A percentile compares a stretch with the other conserved stretches of the same genome.
Conservation (phyloP, 192 early-diverging fungal species). For the Coemansia sp. region DNA sequence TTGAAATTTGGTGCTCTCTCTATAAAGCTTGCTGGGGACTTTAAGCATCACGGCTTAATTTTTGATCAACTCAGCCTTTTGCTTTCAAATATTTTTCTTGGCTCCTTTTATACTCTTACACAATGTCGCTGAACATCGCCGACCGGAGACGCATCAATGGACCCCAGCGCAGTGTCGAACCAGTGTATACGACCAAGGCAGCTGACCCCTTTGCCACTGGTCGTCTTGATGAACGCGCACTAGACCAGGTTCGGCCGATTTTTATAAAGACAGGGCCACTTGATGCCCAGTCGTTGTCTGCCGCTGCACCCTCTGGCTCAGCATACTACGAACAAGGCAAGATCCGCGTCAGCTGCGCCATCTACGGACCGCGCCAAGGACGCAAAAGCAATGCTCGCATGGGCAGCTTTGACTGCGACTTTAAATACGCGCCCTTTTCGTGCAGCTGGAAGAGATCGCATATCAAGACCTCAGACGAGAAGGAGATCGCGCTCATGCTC, state of each 20-base stretch:
- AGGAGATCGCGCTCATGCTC: slow-evolving; percentile 47
- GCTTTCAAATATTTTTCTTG: not conserved
- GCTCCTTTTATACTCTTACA: not conserved
- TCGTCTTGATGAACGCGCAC: slow-evolving; percentile 29
- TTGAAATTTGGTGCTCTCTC: not conserved
- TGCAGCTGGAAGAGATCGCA: slow-evolving; percentile 48
- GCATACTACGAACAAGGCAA: slow-evolving; percentile 55
- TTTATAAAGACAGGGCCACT: slow-evolving; percentile 47
- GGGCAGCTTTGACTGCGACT: slow-evolving; percentile 50
- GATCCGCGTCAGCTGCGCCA: slow-evolving; percentile 53
- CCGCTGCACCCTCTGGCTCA: slow-evolving; percentile 42
- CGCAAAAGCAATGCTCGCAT: slow-evolving; percentile 44
- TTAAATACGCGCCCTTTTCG: slow-evolving; percentile 52
- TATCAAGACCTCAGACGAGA: slow-evolving; percentile 42
- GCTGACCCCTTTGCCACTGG: slow-evolving; percentile 18
- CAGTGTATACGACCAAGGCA: slow-evolving; percentile 20
- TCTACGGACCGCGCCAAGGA: slow-evolving; percentile 52
- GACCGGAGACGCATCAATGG: slow-evolving; percentile 52
- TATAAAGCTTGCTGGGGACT: not conserved
- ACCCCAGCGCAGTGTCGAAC: slow-evolving; percentile 50
- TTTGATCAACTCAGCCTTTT: not conserved
- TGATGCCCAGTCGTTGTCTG: slow-evolving; percentile 21
- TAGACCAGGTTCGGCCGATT: slow-evolving; percentile 45
- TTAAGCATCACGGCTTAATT: not conserved
- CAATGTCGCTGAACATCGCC: slow-evolving; percentile 38